A percentile compares a stretch with the other conserved stretches of the same genome.
phyloP scores from a whole-genome alignment of 2,329 filamentous ascomycete genomes.

The Sclerotinia glacialis region DNA sequence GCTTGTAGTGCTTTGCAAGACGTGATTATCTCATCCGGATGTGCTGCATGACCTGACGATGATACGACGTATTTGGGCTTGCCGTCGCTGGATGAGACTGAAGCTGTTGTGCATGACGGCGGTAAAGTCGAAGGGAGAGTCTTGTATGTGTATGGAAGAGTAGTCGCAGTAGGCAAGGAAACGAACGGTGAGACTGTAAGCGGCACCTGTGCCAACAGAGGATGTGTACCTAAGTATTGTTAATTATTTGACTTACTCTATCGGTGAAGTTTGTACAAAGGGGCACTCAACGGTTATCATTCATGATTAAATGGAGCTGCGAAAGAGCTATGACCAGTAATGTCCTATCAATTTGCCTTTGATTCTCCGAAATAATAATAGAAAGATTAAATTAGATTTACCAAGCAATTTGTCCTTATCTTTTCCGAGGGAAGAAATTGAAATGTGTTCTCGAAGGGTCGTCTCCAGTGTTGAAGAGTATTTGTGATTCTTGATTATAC shows the following conservation, averaged over 20 bases:
- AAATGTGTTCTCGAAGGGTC: constrained; percentile 12
- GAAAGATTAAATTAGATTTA: constrained; percentile 5
- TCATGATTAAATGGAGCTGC: constrained; percentile 12
- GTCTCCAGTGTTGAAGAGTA: background rate
- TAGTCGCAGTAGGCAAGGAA: constrained; percentile 82
- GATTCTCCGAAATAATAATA: background rate
- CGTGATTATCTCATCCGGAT: constrained; percentile 79
- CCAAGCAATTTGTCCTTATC: background rate
- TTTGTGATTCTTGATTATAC: background rate
- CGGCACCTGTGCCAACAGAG: constrained; percentile 86
- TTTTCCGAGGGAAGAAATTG: background rate
- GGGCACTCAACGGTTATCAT: constrained; percentile 22
- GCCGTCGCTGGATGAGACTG: constrained; percentile 42
- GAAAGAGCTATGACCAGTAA: constrained; percentile 17
- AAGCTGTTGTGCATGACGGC: constrained; percentile 59
- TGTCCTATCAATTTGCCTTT: background rate
- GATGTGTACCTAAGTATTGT: constrained; percentile 63
- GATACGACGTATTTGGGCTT: constrained; percentile 75
- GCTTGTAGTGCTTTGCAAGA: constrained; percentile 76
- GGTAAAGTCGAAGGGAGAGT: constrained; percentile 83
- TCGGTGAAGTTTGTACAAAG: background rate
- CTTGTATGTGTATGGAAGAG: constrained; percentile 94
- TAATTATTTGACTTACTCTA: constrained; percentile 6
- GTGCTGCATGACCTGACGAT: constrained; percentile 73
- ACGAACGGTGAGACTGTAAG: constrained; percentile 94